Conservation (phyloP, 2,329 filamentous ascomycete species). For the Xenoacremonium recifei region DNA sequence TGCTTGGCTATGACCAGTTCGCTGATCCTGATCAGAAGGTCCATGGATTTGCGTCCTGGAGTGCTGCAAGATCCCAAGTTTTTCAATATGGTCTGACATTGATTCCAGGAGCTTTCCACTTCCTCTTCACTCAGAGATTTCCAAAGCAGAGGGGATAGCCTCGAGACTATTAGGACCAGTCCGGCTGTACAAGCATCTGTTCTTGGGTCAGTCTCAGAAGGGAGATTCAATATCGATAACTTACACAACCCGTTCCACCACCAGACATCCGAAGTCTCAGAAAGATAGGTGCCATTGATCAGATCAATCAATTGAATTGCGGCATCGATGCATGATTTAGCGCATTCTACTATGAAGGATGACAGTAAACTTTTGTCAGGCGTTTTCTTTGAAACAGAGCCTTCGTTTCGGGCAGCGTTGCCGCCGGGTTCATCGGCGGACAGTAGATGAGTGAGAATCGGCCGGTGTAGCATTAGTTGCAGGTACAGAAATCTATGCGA, state of each 20-base stretch:
- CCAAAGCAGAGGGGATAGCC: no score
- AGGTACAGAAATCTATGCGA: constrained; percentile 4
- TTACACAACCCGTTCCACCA: constrained; percentile 40
- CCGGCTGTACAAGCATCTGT: constrained; percentile 16
- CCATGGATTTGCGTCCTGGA: no score
- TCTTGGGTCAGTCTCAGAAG: constrained; percentile 1
- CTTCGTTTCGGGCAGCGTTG: no score
- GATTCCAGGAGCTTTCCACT: no score
- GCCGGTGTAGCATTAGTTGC: constrained; percentile 3
- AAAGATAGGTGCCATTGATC: constrained; percentile 27
- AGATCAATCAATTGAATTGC: constrained; percentile 30
- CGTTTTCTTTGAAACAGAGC: background rate
- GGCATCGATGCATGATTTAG: constrained; percentile 27
- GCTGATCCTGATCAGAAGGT: no score
- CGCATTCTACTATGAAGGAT: constrained; percentile 20
- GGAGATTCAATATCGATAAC: background rate
- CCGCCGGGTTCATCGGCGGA: background rate
- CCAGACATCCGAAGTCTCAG: constrained; percentile 29
- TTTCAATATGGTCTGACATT: no score
- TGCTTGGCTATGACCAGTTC: no score
- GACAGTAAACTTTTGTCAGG: background rate
- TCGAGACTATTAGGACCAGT: constrained; percentile 19
- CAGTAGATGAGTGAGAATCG: background rate
- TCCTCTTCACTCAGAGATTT: no score
- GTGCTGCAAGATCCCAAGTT: no score